Conservation (phyloP, 768 basidiomycete species). For the Chiua virens region DNA sequence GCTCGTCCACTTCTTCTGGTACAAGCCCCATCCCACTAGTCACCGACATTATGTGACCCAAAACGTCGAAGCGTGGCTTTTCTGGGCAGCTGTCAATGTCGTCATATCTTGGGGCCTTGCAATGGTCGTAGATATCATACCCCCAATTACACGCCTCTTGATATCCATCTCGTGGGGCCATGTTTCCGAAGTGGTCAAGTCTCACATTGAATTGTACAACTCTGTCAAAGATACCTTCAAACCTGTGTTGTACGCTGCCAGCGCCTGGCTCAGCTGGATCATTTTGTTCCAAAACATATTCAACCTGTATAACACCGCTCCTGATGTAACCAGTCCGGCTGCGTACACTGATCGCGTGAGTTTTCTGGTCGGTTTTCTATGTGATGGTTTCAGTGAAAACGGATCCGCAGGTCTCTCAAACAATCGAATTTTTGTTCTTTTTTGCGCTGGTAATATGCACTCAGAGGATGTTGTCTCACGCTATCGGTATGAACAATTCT, state of each 20-base stretch:
- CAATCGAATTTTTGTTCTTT: conserved; percentile 76
- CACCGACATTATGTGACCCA: conserved; percentile 60
- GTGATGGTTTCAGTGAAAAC: not conserved
- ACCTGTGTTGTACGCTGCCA: conserved; percentile 70
- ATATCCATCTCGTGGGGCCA: conserved; percentile 72
- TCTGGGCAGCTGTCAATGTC: conserved; percentile 79
- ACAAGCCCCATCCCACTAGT: conserved; percentile 54
- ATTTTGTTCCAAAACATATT: conserved; percentile 73
- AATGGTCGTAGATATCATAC: conserved; percentile 67
- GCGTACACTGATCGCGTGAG: conserved; percentile 58
- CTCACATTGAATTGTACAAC: conserved; percentile 65
- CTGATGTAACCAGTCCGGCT: conserved; percentile 48
- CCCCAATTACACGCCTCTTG: conserved; percentile 49
- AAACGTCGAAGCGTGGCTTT: conserved; percentile 75
- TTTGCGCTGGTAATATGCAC: conserved; percentile 59
- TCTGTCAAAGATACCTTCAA: conserved; percentile 70
- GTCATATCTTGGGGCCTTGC: conserved; percentile 80
- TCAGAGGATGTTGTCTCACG: conserved; percentile 70
- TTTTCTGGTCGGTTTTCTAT: not conserved
- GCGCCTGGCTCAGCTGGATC: conserved; percentile 71
- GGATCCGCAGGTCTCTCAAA: conserved; percentile 54
- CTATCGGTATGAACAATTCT: conserved; percentile 41
- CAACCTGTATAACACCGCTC: conserved; percentile 45
- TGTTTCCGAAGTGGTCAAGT: conserved; percentile 67
- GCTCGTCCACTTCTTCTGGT: conserved; percentile 70